Percentiles rank a stretch among this genome's conserved stretches.
Evolutionary conservation across 1,284 basidiomycete species (phyloP).

Genomic region (Cystobasidium slooffiae): DNA sequence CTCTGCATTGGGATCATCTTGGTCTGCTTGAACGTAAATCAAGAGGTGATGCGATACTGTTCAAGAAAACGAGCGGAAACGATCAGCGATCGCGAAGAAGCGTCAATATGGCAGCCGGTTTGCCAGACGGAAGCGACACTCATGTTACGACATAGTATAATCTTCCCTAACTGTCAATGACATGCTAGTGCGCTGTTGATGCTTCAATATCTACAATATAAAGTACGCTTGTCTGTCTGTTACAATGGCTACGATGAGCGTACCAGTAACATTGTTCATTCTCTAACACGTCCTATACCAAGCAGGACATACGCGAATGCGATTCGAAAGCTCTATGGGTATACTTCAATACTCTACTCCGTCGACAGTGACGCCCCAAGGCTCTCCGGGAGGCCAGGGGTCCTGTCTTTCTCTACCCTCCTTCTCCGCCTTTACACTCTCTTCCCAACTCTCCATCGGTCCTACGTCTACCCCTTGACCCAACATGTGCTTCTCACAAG

Average conservation of each 20-base stretch:
- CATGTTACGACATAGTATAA: no score
- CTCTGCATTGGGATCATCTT: conserved; percentile 7
- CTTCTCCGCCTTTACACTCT: conserved; percentile 61
- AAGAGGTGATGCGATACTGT: not conserved
- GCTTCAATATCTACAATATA: no score
- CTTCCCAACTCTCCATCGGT: conserved; percentile 51
- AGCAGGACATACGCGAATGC: not conserved
- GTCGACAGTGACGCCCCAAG: conserved; percentile 34
- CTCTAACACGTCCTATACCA: no score
- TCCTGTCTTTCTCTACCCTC: conserved; percentile 64
- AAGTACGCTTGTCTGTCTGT: no score
- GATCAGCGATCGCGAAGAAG: not conserved
- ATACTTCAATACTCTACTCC: conserved; percentile 27
- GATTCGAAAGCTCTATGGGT: not conserved
- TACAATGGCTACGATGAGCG: no score
- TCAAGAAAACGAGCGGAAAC: not conserved
- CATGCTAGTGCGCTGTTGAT: no score
- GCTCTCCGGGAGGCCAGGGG: conserved; percentile 57
- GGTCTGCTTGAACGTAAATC: not conserved
- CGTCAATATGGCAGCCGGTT: not conserved
- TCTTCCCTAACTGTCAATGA: no score
- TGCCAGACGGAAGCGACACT: no score
- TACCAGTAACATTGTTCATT: no score
- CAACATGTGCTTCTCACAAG: conserved; percentile 38
- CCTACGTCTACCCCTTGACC: conserved; percentile 39